Percentiles rank a stretch among this genome's conserved stretches.
These are phyloP conservation scores for Eucalyptus decipiens DNA, from an alignment of 345 rosid species.

Conservation along the genomic window DNA sequence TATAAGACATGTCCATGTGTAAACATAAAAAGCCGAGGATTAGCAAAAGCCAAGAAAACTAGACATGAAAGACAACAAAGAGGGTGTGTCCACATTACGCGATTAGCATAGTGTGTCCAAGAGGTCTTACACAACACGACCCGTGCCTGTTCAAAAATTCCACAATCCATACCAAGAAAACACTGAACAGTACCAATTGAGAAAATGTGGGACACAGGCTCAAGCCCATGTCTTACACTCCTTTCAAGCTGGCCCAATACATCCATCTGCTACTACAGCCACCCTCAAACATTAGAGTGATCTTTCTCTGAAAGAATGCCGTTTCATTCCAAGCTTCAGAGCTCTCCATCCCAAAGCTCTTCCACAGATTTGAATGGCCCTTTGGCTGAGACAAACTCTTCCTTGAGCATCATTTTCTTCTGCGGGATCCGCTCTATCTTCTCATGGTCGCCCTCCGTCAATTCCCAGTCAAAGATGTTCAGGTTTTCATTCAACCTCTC, in stretches of 20 bases:
- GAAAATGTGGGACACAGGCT: neutral
- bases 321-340: neutral
- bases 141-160: neutral
- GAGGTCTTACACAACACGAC: neutral
- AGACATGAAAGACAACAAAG: neutral
- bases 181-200: neutral
- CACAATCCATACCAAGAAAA: neutral
- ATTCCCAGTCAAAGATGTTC: neutral
- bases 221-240: neutral
- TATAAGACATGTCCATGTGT: neutral
- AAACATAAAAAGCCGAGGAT: neutral
- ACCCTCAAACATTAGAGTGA: neutral
- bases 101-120: neutral
- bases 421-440: neutral
- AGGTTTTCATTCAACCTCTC: conserved; percentile 3
- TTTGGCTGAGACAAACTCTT: neutral
- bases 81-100: neutral
- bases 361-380: conserved; percentile 1
- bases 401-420: neutral
- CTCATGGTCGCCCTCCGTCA: neutral
- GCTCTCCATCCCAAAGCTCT: conserved; percentile 3
- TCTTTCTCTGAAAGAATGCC: neutral
- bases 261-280: too few relatives aligned
- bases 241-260: neutral
- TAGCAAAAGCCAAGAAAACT: neutral